A percentile compares a stretch with the other conserved stretches of the same genome.
phyloP scores from a whole-genome alignment of 2,329 filamentous ascomycete species.

The Dactylellina cionopaga region DNA sequence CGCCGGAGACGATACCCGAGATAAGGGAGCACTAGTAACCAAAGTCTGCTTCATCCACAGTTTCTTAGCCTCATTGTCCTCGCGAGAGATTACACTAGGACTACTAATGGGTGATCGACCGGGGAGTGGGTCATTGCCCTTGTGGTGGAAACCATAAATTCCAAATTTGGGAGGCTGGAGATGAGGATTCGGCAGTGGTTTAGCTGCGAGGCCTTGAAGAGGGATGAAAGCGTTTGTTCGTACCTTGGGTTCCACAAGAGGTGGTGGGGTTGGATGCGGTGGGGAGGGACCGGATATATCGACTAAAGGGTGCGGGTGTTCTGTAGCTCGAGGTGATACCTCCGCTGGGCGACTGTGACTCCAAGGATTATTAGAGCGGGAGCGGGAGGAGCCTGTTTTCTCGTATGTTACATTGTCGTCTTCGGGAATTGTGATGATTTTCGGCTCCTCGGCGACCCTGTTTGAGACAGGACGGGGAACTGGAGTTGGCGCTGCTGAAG shows the following conservation, averaged over 20 bases:
- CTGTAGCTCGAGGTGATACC: slow-evolving; percentile 11
- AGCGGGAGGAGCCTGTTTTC: slow-evolving; percentile 45
- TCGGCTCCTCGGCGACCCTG: slow-evolving; percentile 19
- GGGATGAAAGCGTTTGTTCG: slow-evolving; percentile 39
- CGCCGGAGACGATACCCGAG: slow-evolving; percentile 40
- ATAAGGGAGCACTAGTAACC: slow-evolving; percentile 43
- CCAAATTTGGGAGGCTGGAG: slow-evolving; percentile 47
- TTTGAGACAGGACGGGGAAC: slow-evolving; percentile 35
- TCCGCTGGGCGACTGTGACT: slow-evolving; percentile 36
- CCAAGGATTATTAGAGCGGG: slow-evolving; percentile 49
- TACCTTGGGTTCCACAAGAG: slow-evolving; percentile 49
- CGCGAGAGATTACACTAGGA: slow-evolving; percentile 41
- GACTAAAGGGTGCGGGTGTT: slow-evolving; percentile 37
- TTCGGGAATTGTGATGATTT: slow-evolving; percentile 36
- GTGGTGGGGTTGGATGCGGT: slow-evolving; percentile 30
- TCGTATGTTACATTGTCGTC: slow-evolving; percentile 38
- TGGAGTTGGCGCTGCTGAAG: slow-evolving; percentile 26
- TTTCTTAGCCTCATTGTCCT: slow-evolving; percentile 47
- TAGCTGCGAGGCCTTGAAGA: slow-evolving; percentile 46
- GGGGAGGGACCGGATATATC: slow-evolving; percentile 48
- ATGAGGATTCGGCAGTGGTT: slow-evolving; percentile 49
- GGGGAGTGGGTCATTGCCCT: slow-evolving; percentile 23
- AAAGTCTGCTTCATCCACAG: slow-evolving; percentile 49
- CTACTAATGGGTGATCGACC: slow-evolving; percentile 48
- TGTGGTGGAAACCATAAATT: slow-evolving; percentile 46